These are phyloP conservation scores for Musa troglodytarum DNA, from an alignment of 176 grass and related monocot species.

Conservation along the genomic window DNA sequence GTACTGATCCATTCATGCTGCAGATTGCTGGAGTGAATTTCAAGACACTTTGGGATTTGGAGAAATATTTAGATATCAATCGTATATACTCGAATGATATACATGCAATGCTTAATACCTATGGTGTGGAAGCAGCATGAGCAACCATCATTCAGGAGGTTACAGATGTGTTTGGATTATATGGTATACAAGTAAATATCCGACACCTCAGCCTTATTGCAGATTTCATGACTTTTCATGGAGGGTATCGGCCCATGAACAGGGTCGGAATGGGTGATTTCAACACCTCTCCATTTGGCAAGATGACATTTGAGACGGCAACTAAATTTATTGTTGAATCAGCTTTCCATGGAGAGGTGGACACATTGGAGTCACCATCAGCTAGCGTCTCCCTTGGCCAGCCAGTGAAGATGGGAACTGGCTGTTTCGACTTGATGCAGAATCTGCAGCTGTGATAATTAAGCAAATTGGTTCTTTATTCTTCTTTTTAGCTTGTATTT, in stretches of 20 bases:
- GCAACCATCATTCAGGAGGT: constrained; percentile 64
- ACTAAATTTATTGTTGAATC: constrained; percentile 73
- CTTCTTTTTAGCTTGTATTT: too few relatives aligned
- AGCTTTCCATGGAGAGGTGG: constrained; percentile 58
- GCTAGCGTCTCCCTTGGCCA: constrained; percentile 75
- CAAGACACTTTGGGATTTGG: constrained; percentile 44
- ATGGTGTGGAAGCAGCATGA: constrained; percentile 73
- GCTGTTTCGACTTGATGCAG: constrained; percentile 63
- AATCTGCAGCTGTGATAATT: constrained; percentile 14
- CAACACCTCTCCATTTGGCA: constrained; percentile 75
- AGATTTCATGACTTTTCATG: constrained; percentile 84
- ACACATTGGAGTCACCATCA: constrained; percentile 50
- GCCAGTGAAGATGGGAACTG: constrained; percentile 70
- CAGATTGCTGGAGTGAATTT: constrained; percentile 70
- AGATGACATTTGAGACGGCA: constrained; percentile 85
- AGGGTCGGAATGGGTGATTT: constrained; percentile 47
- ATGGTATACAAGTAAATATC: constrained; percentile 54
- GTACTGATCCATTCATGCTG: constrained; percentile 11
- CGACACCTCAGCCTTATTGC: constrained; percentile 72
- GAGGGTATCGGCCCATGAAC: constrained; percentile 69
- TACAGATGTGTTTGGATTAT: constrained; percentile 36
- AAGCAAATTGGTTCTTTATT: too few relatives aligned
- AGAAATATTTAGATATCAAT: constrained; percentile 28
- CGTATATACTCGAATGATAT: constrained; percentile 47
- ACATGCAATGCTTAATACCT: constrained; percentile 57